Evolutionary conservation across 768 basidiomycete genomes (phyloP), one percentile per base, ranked within the genome.

Genomic region (Mycena indigotica): DNA sequence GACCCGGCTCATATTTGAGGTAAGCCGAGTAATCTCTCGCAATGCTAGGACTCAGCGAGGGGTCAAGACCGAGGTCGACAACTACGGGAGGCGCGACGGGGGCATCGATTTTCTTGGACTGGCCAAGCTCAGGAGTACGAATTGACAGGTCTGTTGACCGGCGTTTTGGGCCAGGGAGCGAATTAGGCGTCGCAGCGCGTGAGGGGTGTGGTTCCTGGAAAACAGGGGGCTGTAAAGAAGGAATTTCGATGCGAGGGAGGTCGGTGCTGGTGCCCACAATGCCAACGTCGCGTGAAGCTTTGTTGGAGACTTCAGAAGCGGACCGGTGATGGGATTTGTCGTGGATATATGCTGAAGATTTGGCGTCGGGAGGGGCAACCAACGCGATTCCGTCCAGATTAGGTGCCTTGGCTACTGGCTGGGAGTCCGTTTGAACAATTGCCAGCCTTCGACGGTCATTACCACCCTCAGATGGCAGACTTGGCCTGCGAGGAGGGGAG

Each of bases 351-450:
- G 82, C 75, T 65, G 85, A 84, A 45, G 68, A 74, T 16, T 84
- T 78, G 61, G 84, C 85, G 69, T 89, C 89, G 35, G 88, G 87
- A 50, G 88, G 89, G 52, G 86, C 86, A 58, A 90, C 84, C 61
- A 91, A 76, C 52, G 88, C 84, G 24, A 90, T 76, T 52, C 83
- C 82, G 10, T 74, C 69, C 12, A 82, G 65, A 44, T 72, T 75
- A 55, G 77, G 60, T 32, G 73, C 70, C 57, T 63, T 62, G 41
- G 68, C 57, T 4, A 70, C 67, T 50, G 78, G 70, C 50, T 61
- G 59, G 38, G 72, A 64, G 70, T 83, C 81, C 78, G 85, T 77
- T 70, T 88, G 78, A 35, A 89, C 82, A 60, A 90, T 84, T 41
- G 86, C 86, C 50, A 88, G 73, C 56, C 86, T 77, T 50, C 88